A percentile compares a stretch with the other conserved stretches of the same genome.
These are phyloP conservation scores for Solanum pinnatisectum DNA, from an alignment of 257 asterid genomes.

Conservation along the genomic window DNA sequence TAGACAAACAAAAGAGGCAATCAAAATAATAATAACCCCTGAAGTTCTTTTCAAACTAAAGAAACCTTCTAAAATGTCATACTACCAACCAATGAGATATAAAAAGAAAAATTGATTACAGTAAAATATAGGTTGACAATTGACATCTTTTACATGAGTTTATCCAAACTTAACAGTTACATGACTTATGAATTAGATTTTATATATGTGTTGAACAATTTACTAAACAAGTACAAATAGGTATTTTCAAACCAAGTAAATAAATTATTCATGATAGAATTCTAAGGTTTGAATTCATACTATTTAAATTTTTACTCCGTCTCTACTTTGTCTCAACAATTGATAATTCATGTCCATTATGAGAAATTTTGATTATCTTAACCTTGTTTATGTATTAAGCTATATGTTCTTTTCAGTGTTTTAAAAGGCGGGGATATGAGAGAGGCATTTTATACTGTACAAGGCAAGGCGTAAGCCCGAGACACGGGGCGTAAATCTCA, in stretches of 20 bases:
- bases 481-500: no score
- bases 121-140: not conserved
- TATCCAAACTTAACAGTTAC: not conserved
- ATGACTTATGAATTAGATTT: not conserved
- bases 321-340: not conserved
- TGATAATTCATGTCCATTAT: no score
- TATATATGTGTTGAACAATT: not conserved
- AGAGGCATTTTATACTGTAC: no score
- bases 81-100: not conserved
- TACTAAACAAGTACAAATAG: not conserved
- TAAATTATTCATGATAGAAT: not conserved
- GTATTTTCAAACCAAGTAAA: not conserved
- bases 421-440: no score
- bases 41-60: not conserved
- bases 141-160: not conserved
- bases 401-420: not conserved
- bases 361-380: not conserved
- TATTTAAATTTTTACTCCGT: no score
- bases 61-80: not conserved
- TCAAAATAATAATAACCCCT: not conserved
- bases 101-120: not conserved
- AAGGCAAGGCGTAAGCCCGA: no score
- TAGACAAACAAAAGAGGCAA: not conserved
- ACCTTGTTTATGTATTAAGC: not conserved
- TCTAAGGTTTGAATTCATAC: not conserved